Conservation (phyloP, 768 basidiomycete species). For the Lentinus tigrinus region DNA sequence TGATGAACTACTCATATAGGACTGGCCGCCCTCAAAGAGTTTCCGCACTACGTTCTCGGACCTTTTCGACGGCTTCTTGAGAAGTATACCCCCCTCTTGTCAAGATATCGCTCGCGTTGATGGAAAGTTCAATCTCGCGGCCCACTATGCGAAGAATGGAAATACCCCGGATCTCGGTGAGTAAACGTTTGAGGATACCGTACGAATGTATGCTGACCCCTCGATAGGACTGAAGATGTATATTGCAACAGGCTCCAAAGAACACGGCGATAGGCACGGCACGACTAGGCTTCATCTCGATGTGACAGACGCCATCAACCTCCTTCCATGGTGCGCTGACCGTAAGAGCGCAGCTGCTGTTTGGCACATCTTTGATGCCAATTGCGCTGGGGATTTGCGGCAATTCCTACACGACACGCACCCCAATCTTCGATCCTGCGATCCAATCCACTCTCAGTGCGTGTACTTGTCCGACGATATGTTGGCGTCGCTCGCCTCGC, state of each 20-base stretch:
- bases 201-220: neutral
- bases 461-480: neutral
- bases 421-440: neutral
- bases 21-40: neutral
- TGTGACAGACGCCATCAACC: neutral
- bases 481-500: neutral
- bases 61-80: neutral
- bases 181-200: neutral
- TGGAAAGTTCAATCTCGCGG: neutral
- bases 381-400: neutral
- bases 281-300: neutral
- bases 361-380: neutral
- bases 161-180: neutral
- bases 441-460: neutral
- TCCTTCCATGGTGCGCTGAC: neutral
- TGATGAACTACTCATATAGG: neutral
- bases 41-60: neutral
- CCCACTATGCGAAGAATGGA: neutral
- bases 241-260: neutral
- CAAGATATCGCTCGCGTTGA: neutral
- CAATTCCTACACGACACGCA: neutral
- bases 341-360: neutral
- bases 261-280: neutral
- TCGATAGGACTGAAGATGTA: neutral
- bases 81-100: neutral